Conservation (phyloP, 2,329 filamentous ascomycete species). For the Cordyceps farinosa region DNA sequence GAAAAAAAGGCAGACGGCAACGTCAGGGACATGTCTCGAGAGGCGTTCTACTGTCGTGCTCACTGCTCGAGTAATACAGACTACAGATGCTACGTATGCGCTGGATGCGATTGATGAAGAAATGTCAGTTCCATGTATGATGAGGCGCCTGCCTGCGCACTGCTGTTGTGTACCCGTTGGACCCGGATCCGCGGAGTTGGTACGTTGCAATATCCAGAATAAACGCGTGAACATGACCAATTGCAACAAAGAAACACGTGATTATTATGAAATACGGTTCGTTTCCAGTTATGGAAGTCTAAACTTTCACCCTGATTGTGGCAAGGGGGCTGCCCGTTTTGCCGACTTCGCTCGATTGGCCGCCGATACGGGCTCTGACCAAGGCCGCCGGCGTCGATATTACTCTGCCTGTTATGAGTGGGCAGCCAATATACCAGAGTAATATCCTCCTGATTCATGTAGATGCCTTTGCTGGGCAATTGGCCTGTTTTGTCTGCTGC, state of each 20-base stretch:
- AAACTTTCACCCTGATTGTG: too few species aligned
- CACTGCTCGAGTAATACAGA: background rate
- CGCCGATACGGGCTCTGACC: background rate
- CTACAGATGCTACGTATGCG: background rate
- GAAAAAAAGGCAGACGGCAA: too few species aligned
- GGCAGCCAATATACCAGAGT: background rate
- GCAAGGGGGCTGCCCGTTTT: background rate
- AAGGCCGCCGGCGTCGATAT: background rate
- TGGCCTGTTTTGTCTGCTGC: too few species aligned
- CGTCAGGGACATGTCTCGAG: background rate
- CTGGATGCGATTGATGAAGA: background rate
- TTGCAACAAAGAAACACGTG: background rate
- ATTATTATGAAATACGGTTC: too few species aligned
- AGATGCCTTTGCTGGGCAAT: too few species aligned
- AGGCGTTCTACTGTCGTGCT: background rate
- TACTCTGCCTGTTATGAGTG: background rate
- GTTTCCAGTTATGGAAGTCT: too few species aligned
- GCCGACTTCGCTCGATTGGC: background rate
- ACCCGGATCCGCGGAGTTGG: background rate
- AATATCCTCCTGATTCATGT: too few species aligned
- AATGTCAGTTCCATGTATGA: background rate
- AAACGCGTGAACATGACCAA: background rate
- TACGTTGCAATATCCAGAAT: background rate
- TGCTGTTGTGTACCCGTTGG: background rate
- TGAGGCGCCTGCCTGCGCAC: background rate